Evolutionary conservation across 345 rosid genomes (phyloP).

Genomic region (Ricinus communis): DNA sequence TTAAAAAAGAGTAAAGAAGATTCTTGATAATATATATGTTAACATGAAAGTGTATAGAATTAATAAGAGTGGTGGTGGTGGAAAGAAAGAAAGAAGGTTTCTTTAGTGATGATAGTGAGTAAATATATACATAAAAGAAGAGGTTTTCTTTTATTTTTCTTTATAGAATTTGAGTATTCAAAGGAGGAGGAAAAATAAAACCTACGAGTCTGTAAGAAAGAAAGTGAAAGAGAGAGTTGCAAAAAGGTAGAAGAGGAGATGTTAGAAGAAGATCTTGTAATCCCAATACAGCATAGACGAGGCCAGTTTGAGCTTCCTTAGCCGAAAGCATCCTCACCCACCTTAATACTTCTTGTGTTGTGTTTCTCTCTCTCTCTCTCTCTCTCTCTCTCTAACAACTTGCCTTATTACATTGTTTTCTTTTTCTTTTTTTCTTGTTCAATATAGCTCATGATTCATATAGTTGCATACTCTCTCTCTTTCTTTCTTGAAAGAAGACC

Average conservation of each 20-base stretch:
- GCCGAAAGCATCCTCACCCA: constrained; percentile 46
- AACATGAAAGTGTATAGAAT: not conserved
- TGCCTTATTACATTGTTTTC: constrained; percentile 26
- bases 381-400: constrained; percentile 50
- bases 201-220: constrained; percentile 31
- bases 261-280: constrained; percentile 13
- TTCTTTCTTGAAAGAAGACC: too few species aligned
- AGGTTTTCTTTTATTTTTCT: too few species aligned
- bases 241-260: constrained; percentile 10
- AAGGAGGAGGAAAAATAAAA: constrained; percentile 21
- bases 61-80: not conserved
- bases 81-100: not conserved
- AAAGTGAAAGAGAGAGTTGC: constrained; percentile 12
- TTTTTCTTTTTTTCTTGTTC: constrained; percentile 18
- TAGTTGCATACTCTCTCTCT: not conserved
- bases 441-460: not conserved
- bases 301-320: constrained; percentile 49
- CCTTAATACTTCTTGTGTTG: constrained; percentile 4
- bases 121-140: too few species aligned
- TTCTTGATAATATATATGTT: not conserved
- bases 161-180: constrained; percentile 9
- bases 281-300: constrained; percentile 51
- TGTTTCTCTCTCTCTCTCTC: constrained; percentile 18
- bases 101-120: not conserved
- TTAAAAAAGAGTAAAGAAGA: not conserved